Conservation (phyloP, 2,329 filamentous ascomycete species). For the Fusarium austroafricanum region DNA sequence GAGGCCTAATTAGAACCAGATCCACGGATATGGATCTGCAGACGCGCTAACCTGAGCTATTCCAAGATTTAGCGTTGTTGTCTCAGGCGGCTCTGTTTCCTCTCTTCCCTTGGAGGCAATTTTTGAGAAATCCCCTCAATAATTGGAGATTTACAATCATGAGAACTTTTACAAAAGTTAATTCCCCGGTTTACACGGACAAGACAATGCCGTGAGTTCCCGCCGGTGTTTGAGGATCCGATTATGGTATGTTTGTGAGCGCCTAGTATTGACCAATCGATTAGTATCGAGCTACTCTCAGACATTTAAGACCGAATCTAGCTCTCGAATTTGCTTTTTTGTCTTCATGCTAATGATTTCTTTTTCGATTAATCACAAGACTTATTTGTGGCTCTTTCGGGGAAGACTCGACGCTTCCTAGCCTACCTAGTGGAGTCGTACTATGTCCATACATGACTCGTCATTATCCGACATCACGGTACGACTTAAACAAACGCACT, state of each 20-base stretch:
- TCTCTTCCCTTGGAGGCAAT: background rate
- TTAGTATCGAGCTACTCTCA: background rate
- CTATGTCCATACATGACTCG: background rate
- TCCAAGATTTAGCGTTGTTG: slow-evolving; percentile 25
- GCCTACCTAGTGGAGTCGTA: background rate
- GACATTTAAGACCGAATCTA: background rate
- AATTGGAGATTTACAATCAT: background rate
- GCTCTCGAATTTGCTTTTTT: background rate
- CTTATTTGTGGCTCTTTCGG: background rate
- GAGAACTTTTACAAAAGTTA: background rate
- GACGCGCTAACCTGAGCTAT: background rate
- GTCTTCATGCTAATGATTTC: fast-evolving
- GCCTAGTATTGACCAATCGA: background rate
- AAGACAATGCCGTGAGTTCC: background rate
- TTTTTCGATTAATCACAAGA: background rate
- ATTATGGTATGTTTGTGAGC: background rate
- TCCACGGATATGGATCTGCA: slow-evolving; percentile 16
- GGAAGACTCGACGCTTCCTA: background rate
- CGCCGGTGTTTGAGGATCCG: no score
- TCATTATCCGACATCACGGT: background rate
- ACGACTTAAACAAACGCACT: background rate
- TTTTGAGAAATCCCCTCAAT: background rate
- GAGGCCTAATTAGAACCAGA: slow-evolving; percentile 10
- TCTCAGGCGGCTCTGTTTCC: slow-evolving; percentile 27
- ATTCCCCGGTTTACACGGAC: background rate